Percentiles rank a stretch among this genome's conserved stretches.
These are phyloP conservation scores for Euphorbia lathyris DNA, from an alignment of 345 rosid genomes.

Conservation along the genomic window DNA sequence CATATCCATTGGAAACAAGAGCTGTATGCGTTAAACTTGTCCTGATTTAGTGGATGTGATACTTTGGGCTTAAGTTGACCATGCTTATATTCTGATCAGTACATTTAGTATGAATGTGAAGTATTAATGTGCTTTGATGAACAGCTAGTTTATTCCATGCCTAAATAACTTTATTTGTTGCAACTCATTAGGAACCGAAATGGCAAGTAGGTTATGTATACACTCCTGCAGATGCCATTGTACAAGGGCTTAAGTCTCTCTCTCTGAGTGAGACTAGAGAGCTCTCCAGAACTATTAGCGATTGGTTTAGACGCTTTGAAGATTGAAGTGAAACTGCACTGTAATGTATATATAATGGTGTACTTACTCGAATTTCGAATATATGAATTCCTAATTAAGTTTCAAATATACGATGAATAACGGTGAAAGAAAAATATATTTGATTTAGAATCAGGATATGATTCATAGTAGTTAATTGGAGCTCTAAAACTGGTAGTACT, in stretches of 20 bases:
- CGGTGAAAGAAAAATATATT: no score
- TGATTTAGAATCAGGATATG: no score
- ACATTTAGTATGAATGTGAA: no score
- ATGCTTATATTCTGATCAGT: no score
- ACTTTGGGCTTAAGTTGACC: no score
- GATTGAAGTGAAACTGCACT: conserved; percentile 19
- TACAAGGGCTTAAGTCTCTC: conserved; percentile 74
- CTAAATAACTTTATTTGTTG: conserved; percentile 1
- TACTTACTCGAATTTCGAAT: not conserved
- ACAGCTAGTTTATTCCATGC: not conserved
- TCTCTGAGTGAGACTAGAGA: conserved; percentile 62
- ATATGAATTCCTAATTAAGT: not conserved
- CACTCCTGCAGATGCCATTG: conserved; percentile 91
- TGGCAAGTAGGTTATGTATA: conserved; percentile 76
- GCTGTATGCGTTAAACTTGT: no score
- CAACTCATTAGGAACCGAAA: conserved; percentile 62
- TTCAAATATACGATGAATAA: no score
- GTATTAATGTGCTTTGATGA: no score
- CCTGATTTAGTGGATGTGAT: no score
- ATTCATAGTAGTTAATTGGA: no score
- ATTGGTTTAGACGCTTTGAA: conserved; percentile 73
- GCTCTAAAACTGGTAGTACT: no score
- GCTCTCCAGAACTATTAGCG: conserved; percentile 62
- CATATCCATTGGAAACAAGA: no score
- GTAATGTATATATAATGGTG: not conserved